phyloP scores from a whole-genome alignment of 257 asterid genomes.

The Primulina eburnea region DNA sequence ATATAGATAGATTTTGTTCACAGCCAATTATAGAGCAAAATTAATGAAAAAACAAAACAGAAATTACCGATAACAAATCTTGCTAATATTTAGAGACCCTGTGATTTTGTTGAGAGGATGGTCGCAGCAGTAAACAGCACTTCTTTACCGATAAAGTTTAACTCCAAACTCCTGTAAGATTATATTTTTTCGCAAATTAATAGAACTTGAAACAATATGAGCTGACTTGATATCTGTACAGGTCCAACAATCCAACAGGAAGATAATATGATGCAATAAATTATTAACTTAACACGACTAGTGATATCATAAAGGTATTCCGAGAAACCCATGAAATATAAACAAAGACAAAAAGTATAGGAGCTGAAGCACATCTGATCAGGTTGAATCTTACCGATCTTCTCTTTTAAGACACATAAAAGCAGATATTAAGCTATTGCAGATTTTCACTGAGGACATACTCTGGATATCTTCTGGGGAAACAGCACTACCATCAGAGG shows the following conservation, averaged over 20 bases:
- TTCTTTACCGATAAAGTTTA: slow-evolving; percentile 46
- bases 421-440: slow-evolving; percentile 58
- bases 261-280: not conserved
- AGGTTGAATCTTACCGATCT: slow-evolving; percentile 51
- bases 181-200: slow-evolving; percentile 6
- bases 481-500: slow-evolving; percentile 37
- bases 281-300: not conserved
- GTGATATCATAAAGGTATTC: slow-evolving; percentile 1
- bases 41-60: not conserved
- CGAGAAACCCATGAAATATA: slow-evolving; percentile 1
- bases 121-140: slow-evolving; percentile 72
- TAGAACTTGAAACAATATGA: slow-evolving; percentile 13
- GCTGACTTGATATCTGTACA: slow-evolving; percentile 1
- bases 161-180: slow-evolving; percentile 49
- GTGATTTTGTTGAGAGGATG: slow-evolving; percentile 45
- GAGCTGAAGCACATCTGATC: slow-evolving; percentile 5
- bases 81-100: slow-evolving; percentile 12
- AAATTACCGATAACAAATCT: not conserved
- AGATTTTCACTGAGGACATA: slow-evolving; percentile 43
- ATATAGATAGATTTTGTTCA: not conserved
- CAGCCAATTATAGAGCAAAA: not conserved
- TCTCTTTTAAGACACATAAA: slow-evolving; percentile 61
- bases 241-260: not conserved
- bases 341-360: slow-evolving; percentile 2
- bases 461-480: slow-evolving; percentile 35